Evolutionary conservation across 768 basidiomycete genomes (phyloP).

Genomic region (Amanita inopinata): DNA sequence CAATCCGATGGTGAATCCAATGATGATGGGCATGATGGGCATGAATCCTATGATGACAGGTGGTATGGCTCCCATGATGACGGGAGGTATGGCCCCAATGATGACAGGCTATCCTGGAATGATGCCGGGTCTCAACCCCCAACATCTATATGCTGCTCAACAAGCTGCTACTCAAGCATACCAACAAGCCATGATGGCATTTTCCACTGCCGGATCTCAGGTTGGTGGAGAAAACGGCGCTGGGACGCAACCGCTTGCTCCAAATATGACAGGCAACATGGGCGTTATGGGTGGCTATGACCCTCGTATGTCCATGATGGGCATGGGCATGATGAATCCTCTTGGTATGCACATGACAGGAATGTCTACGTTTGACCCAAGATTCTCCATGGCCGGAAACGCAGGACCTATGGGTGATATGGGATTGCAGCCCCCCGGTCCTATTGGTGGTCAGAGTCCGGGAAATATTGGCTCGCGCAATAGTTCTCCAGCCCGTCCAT

Average conservation of each 20-base stretch:
- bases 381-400: constrained; percentile 33
- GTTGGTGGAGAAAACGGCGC: constrained; percentile 44
- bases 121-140: constrained; percentile 52
- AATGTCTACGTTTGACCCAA: constrained; percentile 48
- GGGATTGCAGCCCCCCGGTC: constrained; percentile 28
- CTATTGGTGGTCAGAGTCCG: constrained; percentile 17
- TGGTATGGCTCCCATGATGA: constrained; percentile 40
- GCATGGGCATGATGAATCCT: constrained; percentile 30
- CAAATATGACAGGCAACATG: constrained; percentile 29
- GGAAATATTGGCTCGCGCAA: constrained; percentile 32
- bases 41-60: constrained; percentile 39
- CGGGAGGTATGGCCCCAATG: constrained; percentile 24
- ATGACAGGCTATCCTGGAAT: constrained; percentile 51
- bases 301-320: constrained; percentile 76
- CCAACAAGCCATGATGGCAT: constrained; percentile 83
- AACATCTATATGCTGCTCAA: constrained; percentile 81
- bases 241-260: constrained; percentile 32
- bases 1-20: constrained; percentile 69
- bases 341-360: constrained; percentile 56
- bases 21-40: constrained; percentile 38
- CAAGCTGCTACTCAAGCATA: constrained; percentile 80
- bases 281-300: constrained; percentile 37
- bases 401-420: constrained; percentile 18
- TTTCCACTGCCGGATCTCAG: constrained; percentile 67
- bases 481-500: constrained; percentile 37